These are phyloP conservation scores for Picea abies DNA, from an alignment of 83 land plant species.

Conservation along the genomic window DNA sequence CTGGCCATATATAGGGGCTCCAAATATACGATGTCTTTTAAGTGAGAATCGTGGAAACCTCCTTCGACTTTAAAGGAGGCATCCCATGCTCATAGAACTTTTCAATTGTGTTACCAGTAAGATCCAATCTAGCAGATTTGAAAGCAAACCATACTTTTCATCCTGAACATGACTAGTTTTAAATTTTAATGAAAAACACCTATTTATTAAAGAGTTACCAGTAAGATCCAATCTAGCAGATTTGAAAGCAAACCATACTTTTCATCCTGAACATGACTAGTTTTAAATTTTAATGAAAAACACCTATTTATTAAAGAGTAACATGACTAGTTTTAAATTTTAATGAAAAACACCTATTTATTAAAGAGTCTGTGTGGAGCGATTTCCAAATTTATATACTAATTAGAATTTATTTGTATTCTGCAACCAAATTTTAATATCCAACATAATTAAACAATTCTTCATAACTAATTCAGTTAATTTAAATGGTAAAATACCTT, in stretches of 20 bases:
- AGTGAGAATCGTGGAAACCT: constrained; percentile 2
- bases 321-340: not conserved
- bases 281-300: not conserved
- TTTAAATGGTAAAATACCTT: too few relatives aligned
- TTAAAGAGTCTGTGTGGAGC: too few relatives aligned
- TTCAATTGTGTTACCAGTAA: constrained; percentile 4
- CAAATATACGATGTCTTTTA: not conserved
- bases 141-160: not conserved
- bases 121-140: not conserved
- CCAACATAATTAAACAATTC: too few relatives aligned
- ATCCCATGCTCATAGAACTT: not conserved
- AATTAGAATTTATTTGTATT: too few relatives aligned
- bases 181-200: not conserved
- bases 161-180: not conserved
- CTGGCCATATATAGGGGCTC: not conserved
- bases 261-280: not conserved
- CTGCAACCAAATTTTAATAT: too few relatives aligned
- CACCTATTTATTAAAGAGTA: too few relatives aligned
- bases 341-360: not conserved
- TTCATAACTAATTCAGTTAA: too few relatives aligned
- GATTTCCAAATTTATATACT: too few relatives aligned
- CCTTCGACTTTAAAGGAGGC: not conserved
- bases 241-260: not conserved
- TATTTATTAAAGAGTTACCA: too few relatives aligned
- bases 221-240: too few relatives aligned